Conservation (phyloP, 768 basidiomycete species). For the Pleurotus salmoneostramineus region DNA sequence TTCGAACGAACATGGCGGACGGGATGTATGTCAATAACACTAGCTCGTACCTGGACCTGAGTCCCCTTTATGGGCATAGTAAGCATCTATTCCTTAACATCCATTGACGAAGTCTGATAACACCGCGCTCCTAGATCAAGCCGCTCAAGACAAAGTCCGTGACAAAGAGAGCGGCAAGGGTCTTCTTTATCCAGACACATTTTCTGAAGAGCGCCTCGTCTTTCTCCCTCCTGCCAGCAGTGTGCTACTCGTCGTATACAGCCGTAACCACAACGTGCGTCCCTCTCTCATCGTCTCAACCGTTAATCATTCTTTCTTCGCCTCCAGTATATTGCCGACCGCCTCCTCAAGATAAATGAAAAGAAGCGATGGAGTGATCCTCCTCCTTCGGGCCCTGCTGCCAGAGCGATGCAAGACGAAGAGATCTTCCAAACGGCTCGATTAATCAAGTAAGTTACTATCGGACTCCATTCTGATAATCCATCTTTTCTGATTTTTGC, state of each 20-base stretch:
- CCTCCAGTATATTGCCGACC: constrained; percentile 47
- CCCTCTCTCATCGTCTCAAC: not conserved
- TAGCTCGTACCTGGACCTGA: constrained; percentile 53
- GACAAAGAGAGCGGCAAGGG: constrained; percentile 45
- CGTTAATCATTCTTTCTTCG: not conserved
- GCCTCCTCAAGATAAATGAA: constrained; percentile 53
- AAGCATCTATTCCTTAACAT: constrained; percentile 11
- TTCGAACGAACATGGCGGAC: constrained; percentile 41
- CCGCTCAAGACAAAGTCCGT: constrained; percentile 37
- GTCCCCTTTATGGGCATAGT: constrained; percentile 51
- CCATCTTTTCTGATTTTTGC: not conserved
- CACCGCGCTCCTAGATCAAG: constrained; percentile 23
- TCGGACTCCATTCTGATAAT: not conserved
- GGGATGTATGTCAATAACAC: constrained; percentile 43
- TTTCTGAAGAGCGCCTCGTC: constrained; percentile 46
- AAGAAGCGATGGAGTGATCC: constrained; percentile 39
- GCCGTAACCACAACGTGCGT: constrained; percentile 54
- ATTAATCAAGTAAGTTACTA: constrained; percentile 34
- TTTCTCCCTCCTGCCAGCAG: constrained; percentile 51
- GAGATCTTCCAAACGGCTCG: constrained; percentile 55
- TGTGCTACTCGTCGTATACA: constrained; percentile 52
- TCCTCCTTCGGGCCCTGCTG: constrained; percentile 23
- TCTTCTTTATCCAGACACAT: constrained; percentile 47
- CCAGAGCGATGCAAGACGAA: constrained; percentile 36
- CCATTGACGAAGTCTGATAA: too few relatives aligned